Evolutionary conservation across 352 stramenopile genomes (phyloP), one percentile per base, ranked within the genome.

Genomic region (Phytophthora syringae): DNA sequence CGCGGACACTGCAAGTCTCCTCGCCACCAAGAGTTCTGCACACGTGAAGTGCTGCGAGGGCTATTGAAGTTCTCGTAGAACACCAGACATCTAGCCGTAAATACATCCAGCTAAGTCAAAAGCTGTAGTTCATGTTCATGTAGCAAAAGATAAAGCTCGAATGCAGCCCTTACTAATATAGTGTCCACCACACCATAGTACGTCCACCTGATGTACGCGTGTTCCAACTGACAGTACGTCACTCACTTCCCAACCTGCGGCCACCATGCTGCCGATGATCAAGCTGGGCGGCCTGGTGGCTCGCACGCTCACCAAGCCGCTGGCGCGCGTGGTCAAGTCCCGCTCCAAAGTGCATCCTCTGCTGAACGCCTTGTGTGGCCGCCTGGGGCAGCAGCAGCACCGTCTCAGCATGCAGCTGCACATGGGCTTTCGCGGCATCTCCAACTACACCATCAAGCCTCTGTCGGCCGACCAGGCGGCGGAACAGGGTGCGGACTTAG

Each of bases 301-400:
- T 27, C 84, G 86, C 56, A 92, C 86, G 61, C 74, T 93, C 36
- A 94, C 86, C 53, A 94, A 94, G 62, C 88, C 92, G 5, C 81
- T 95, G 45, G 90, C 90, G 18, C 97, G 98, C 58, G 84, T 93
- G 45, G 79, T 96, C 63, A 88, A 98, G 55, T 81, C 93, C 60
- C 92, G 91, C 40, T 93, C 94, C 24, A 97, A 96, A 56, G 74
- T 83, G 43, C 74, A 92, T 30, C 80, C 80, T 18, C 53, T 76
- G 30, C 71, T 92, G 22, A 90, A 88, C 52, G 58, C 71, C 13
- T 60, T 92, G n/a, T 94, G 86, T 51, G 44, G 75, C 32, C 51
- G 44, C 27, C 58, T 94, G 25, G 86, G 86, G 5, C 84, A 94
- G 72, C 63, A 79, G 61, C 81, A 92, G 68, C 82, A 94, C 58